Evolutionary conservation across 2,329 filamentous ascomycete genomes (phyloP).

Genomic region (Aspergillus caelatus): DNA sequence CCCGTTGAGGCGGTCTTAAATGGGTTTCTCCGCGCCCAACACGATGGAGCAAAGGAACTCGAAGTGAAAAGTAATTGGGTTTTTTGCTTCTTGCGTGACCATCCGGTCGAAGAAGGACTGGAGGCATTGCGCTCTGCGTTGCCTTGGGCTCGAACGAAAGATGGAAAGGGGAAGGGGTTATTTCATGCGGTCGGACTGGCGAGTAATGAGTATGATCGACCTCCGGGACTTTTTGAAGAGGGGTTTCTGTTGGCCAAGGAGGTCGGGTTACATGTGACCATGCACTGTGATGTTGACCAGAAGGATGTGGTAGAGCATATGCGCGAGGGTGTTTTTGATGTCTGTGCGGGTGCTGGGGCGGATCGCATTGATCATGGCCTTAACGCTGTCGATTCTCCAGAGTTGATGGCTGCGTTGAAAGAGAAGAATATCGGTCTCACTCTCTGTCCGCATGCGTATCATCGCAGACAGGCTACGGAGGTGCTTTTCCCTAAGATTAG

Average conservation of each 20-base stretch:
- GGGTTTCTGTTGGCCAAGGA: background rate
- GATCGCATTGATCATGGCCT: background rate
- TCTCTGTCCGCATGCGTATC: slow-evolving; percentile 4
- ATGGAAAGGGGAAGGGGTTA: background rate
- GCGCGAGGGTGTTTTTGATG: background rate
- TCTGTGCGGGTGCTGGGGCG: background rate
- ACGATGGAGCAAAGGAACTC: background rate
- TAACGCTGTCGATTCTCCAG: background rate
- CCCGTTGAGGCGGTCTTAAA: background rate
- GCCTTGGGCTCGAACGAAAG: background rate
- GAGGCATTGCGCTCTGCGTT: background rate
- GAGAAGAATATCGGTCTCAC: background rate
- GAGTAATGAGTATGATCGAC: background rate
- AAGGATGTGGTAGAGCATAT: background rate
- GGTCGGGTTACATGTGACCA: background rate
- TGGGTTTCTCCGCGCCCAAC: background rate
- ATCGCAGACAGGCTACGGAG: slow-evolving; percentile 2
- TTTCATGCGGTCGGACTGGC: background rate
- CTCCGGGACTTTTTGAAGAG: background rate
- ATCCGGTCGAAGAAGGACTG: background rate
- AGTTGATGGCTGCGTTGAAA: background rate
- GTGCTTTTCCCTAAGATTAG: slow-evolving; percentile 4
- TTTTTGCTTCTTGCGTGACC: background rate
- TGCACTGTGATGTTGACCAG: background rate
- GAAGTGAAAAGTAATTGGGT: background rate